Percentiles rank a stretch among this genome's conserved stretches.
These are phyloP conservation scores for Leishmania martiniquensis DNA, from an alignment of 208 protist genomes.

Conservation along the genomic window DNA sequence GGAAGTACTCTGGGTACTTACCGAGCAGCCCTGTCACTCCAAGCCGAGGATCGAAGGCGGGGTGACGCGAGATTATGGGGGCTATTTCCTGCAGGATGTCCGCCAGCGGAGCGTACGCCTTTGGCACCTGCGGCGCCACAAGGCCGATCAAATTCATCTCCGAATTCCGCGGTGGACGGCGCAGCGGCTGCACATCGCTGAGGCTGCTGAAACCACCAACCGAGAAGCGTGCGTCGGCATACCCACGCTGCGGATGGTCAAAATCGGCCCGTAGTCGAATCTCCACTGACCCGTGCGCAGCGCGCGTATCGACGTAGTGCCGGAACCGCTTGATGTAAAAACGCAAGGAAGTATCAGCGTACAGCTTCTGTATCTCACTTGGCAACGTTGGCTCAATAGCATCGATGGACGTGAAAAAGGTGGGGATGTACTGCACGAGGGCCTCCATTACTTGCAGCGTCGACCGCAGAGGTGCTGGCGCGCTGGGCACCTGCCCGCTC, in stretches of 20 bases:
- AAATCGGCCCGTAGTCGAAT: slow-evolving; percentile 69
- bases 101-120: slow-evolving; percentile 59
- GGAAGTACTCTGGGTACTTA: slow-evolving; percentile 91
- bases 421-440: slow-evolving; percentile 81
- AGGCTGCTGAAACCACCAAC: slow-evolving; percentile 15
- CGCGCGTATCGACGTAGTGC: slow-evolving; percentile 81
- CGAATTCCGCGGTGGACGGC: slow-evolving; percentile 72
- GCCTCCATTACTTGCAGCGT: slow-evolving; percentile 59
- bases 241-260: slow-evolving; percentile 67
- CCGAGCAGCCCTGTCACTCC: slow-evolving; percentile 82
- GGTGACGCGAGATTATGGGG: slow-evolving; percentile 78
- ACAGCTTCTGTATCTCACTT: slow-evolving; percentile 48
- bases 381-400: slow-evolving; percentile 57
- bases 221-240: slow-evolving; percentile 55
- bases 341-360: slow-evolving; percentile 49
- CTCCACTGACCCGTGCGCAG: slow-evolving; percentile 46
- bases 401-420: slow-evolving; percentile 69
- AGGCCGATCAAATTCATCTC: slow-evolving; percentile 77
- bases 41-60: slow-evolving; percentile 76
- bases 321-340: slow-evolving; percentile 77
- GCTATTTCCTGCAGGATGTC: slow-evolving; percentile 80
- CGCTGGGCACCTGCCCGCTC: neutral
- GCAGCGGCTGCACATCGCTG: slow-evolving; percentile 13
- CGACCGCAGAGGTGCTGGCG: slow-evolving; percentile 21
- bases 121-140: slow-evolving; percentile 68